These are phyloP conservation scores for Apiotrichum gamsii DNA, from an alignment of 1,284 basidiomycete genomes.

Conservation along the genomic window DNA sequence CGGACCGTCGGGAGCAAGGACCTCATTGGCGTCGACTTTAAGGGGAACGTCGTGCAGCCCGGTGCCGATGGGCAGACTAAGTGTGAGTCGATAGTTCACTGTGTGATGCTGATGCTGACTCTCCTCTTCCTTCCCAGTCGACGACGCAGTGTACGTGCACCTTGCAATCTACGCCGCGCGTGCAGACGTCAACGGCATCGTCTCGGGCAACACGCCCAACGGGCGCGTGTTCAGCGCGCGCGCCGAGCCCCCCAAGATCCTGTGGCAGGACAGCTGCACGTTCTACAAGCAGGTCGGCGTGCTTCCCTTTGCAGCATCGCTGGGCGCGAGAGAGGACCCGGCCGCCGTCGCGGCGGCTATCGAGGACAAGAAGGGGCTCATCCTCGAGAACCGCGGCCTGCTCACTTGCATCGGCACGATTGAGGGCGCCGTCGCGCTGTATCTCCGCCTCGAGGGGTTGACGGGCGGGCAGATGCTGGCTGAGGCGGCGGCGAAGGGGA, in stretches of 20 bases:
- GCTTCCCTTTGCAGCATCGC: conserved; percentile 13
- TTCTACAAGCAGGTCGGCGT: conserved; percentile 18
- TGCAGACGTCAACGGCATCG: conserved; percentile 22
- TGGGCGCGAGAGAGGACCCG: conserved; percentile 9
- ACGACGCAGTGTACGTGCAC: conserved; percentile 21
- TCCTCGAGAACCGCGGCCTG: conserved; percentile 24
- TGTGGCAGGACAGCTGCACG: conserved; percentile 29
- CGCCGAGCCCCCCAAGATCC: conserved; percentile 18
- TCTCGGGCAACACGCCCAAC: conserved; percentile 21
- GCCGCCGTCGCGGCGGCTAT: conserved; percentile 4
- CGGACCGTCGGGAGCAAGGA: conserved; percentile 15
- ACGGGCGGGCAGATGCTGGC: conserved; percentile 22
- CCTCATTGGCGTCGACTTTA: conserved; percentile 16
- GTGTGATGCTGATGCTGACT: not conserved
- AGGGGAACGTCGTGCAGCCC: conserved; percentile 1
- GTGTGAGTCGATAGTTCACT: conserved; percentile 3
- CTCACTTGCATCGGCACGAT: conserved; percentile 22
- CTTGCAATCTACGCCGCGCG: conserved; percentile 22
- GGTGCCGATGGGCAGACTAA: conserved; percentile 7
- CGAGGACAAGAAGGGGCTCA: conserved; percentile 18
- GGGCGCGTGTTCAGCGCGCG: conserved; percentile 20
- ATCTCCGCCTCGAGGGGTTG: conserved; percentile 23
- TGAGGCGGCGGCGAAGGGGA: conserved; percentile 22
- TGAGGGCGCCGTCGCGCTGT: conserved; percentile 24
- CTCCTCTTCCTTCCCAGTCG: conserved; percentile 6